Conservation (phyloP, 1,139 yeast species). For the Pichia sp. region DNA sequence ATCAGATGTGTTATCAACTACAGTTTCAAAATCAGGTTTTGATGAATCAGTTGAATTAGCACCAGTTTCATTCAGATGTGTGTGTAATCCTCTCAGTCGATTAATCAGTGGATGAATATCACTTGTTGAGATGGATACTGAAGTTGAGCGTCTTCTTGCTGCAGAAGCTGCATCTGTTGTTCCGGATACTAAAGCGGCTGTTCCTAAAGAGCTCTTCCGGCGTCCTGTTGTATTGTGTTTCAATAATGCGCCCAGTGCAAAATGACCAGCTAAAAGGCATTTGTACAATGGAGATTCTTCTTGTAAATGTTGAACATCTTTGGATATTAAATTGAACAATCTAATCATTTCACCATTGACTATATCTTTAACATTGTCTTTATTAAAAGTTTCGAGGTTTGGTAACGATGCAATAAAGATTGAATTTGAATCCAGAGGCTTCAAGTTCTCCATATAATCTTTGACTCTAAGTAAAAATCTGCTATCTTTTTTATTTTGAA, state of each 20-base stretch:
- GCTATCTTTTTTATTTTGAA: slow-evolving; percentile 3
- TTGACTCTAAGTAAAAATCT: slow-evolving; percentile 7
- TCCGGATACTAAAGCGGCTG: neutral
- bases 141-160: neutral
- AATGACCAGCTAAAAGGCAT: slow-evolving; percentile 11
- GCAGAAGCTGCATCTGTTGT: too few relatives aligned
- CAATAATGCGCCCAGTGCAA: slow-evolving; percentile 8
- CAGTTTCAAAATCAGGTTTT: neutral
- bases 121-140: neutral
- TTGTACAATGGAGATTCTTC: slow-evolving; percentile 10
- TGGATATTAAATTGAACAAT: slow-evolving; percentile 3
- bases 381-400: slow-evolving; percentile 2
- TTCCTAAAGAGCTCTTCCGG: slow-evolving; percentile 5
- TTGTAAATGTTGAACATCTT: neutral
- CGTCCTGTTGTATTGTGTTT: slow-evolving; percentile 3
- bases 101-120: slow-evolving; percentile 3
- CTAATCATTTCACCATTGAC: slow-evolving; percentile 3
- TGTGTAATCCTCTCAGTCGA: slow-evolving; percentile 3
- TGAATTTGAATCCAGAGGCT: neutral
- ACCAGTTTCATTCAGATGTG: neutral
- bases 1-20: slow-evolving; percentile 24
- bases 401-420: slow-evolving; percentile 3
- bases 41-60: neutral
- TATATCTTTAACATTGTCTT: slow-evolving; percentile 4
- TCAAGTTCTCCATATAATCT: neutral